Evolutionary conservation across 768 basidiomycete genomes (phyloP).

Genomic region (Xanthoconium stramineum): DNA sequence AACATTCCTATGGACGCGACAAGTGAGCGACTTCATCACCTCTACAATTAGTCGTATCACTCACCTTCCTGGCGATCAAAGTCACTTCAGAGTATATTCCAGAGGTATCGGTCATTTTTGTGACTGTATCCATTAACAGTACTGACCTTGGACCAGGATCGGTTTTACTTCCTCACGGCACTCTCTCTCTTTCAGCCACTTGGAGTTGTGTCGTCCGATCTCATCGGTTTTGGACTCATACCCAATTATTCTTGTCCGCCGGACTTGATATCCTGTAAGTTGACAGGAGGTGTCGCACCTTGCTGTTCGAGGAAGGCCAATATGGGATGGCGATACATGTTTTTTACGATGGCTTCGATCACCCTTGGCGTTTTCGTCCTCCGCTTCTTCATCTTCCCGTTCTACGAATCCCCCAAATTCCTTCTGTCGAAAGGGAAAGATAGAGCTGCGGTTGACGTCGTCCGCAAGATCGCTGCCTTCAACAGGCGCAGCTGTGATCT

Average conservation of each 20-base stretch:
- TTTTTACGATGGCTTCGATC: constrained; percentile 9
- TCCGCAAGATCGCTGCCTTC: constrained; percentile 15
- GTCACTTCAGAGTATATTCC: constrained; percentile 15
- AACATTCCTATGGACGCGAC: constrained; percentile 17
- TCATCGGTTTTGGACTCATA: constrained; percentile 11
- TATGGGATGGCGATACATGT: constrained; percentile 21
- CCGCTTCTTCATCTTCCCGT: constrained; percentile 17
- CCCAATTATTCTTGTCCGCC: constrained; percentile 15
- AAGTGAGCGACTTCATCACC: neutral
- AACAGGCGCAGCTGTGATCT: constrained; percentile 9
- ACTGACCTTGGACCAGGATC: constrained; percentile 3
- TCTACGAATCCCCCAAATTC: constrained; percentile 15
- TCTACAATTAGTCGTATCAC: neutral
- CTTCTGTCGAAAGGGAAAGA: constrained; percentile 15
- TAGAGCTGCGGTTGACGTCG: constrained; percentile 10
- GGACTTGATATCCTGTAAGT: constrained; percentile 6
- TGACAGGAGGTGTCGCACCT: constrained; percentile 10
- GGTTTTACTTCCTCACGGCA: constrained; percentile 15
- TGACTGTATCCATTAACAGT: neutral
- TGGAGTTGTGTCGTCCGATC: neutral
- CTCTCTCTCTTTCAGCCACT: constrained; percentile 8
- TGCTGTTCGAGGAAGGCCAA: constrained; percentile 16
- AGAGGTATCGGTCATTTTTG: neutral
- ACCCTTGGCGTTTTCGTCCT: constrained; percentile 11
- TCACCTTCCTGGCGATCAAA: neutral